Evolutionary conservation across 2,329 filamentous ascomycete genomes (phyloP).

Genomic region (Penicillium janthinellum): DNA sequence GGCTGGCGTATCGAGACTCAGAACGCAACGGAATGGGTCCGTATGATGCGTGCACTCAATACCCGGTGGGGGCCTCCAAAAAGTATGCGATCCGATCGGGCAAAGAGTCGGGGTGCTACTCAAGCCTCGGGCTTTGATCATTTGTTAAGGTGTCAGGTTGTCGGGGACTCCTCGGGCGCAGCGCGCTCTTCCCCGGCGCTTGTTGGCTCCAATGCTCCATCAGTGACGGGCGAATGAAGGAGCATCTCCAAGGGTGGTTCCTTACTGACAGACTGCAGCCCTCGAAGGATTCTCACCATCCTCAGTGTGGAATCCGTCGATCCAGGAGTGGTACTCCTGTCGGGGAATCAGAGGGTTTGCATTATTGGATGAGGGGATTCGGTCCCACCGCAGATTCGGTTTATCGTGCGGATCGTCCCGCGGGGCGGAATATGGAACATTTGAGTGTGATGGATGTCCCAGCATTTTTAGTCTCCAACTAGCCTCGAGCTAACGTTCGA

Average conservation of each 20-base stretch:
- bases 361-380: conserved; percentile 4
- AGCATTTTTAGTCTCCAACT: not conserved
- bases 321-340: not conserved
- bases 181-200: not conserved
- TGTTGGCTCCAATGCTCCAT: not conserved
- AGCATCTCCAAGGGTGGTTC: not conserved
- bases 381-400: conserved; percentile 9
- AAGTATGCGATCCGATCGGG: conserved; percentile 5
- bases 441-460: not conserved
- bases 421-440: conserved; percentile 2
- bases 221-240: not conserved
- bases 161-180: not conserved
- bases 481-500: not conserved
- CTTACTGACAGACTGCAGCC: not conserved
- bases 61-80: conserved; percentile 5
- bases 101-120: not conserved
- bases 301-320: not conserved
- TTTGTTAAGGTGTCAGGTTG: no score
- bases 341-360: not conserved
- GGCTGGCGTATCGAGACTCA: not conserved
- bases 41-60: conserved; percentile 14
- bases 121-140: not conserved
- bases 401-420: conserved; percentile 17
- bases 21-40: not conserved
- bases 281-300: conserved; percentile 3